Conservation (phyloP, 208 protist genomes). For the Porcisia hertigi region DNA sequence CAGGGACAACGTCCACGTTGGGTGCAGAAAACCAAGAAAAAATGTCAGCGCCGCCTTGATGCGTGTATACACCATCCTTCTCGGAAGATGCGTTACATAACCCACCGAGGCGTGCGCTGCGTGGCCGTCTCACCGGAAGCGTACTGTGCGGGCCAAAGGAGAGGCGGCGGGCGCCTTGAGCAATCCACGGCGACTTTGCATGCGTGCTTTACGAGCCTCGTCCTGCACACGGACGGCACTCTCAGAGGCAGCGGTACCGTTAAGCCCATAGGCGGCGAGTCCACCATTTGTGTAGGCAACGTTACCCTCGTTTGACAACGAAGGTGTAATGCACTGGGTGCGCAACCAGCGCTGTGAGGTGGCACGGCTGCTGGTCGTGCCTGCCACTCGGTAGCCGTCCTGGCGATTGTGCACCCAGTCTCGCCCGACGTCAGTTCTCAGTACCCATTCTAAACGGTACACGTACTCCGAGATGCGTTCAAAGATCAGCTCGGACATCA, state of each 20-base stretch:
- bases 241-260: conserved; percentile 6
- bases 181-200: neutral
- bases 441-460: conserved; percentile 47
- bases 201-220: conserved; percentile 7
- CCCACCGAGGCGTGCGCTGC: neutral
- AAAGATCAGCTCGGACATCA: conserved; percentile 57
- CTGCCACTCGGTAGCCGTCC: neutral
- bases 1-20: neutral
- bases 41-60: neutral
- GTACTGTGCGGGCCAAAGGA: conserved; percentile 7
- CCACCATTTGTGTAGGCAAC: conserved; percentile 14
- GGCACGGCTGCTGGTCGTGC: neutral
- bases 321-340: conserved; percentile 7
- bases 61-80: neutral
- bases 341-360: conserved; percentile 1
- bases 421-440: conserved; percentile 22
- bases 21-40: neutral
- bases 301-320: conserved; percentile 17
- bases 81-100: neutral
- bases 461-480: conserved; percentile 66
- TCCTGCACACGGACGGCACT: conserved; percentile 2
- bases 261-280: conserved; percentile 11
- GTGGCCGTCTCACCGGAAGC: neutral
- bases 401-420: neutral
- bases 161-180: neutral